phyloP scores from a whole-genome alignment of 352 stramenopile species.

The Phytophthora pistaciae region DNA sequence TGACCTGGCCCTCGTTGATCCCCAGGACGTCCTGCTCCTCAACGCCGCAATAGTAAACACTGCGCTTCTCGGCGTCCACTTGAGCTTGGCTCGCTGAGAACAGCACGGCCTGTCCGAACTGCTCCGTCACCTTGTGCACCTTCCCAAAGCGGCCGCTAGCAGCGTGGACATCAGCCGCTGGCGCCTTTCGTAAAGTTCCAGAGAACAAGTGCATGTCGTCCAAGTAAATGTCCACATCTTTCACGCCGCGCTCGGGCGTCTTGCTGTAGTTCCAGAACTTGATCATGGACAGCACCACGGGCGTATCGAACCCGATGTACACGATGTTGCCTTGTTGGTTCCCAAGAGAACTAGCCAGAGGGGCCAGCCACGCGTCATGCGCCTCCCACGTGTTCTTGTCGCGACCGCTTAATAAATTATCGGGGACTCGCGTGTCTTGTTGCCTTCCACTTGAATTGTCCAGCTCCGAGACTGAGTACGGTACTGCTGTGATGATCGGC shows the following conservation, averaged over 20 bases:
- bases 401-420: slow-evolving; percentile 69
- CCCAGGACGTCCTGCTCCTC: slow-evolving; percentile 91
- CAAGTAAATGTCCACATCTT: slow-evolving; percentile 87
- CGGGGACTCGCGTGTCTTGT: slow-evolving; percentile 56
- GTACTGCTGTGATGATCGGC: slow-evolving; percentile 55
- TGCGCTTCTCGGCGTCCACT: slow-evolving; percentile 74
- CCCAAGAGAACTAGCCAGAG: slow-evolving; percentile 74
- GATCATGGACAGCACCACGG: slow-evolving; percentile 80
- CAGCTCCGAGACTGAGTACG: slow-evolving; percentile 65
- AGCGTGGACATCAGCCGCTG: slow-evolving; percentile 24
- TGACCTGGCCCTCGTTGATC: slow-evolving; percentile 92
- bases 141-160: slow-evolving; percentile 45
- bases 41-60: slow-evolving; percentile 71
- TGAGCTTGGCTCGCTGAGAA: slow-evolving; percentile 77
- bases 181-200: slow-evolving; percentile 64
- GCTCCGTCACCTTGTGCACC: slow-evolving; percentile 52
- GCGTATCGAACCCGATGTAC: slow-evolving; percentile 76
- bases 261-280: slow-evolving; percentile 94
- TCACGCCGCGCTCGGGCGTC: slow-evolving; percentile 82
- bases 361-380: slow-evolving; percentile 76
- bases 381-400: slow-evolving; percentile 87
- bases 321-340: slow-evolving; percentile 70
- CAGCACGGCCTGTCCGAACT: slow-evolving; percentile 86
- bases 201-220: slow-evolving; percentile 89
- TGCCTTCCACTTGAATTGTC: slow-evolving; percentile 23